phyloP scores from a whole-genome alignment of 768 basidiomycete species.

The Kwoniella heveanensis region DNA sequence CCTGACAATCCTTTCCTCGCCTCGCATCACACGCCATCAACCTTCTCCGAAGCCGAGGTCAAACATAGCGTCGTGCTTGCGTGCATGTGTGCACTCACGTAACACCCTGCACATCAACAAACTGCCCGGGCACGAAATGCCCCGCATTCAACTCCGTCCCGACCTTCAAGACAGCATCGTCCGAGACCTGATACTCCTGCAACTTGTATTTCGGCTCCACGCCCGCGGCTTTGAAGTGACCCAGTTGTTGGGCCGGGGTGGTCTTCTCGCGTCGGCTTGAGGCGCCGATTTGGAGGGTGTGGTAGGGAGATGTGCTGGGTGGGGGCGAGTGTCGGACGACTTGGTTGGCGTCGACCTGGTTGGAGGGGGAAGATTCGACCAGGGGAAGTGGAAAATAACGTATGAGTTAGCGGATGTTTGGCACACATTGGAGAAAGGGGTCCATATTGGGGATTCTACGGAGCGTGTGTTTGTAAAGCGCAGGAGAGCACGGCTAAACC shows the following conservation, averaged over 20 bases:
- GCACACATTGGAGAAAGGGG: no score
- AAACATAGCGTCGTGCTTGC: no score
- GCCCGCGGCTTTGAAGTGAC: slow-evolving; percentile 82
- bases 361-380: not conserved
- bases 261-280: slow-evolving; percentile 72
- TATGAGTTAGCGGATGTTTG: no score
- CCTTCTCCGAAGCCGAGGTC: no score
- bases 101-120: slow-evolving; percentile 84
- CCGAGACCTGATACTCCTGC: slow-evolving; percentile 82
- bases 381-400: no score
- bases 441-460: no score
- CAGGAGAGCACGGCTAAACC: no score
- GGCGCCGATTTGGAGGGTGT: slow-evolving; percentile 91
- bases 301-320: slow-evolving; percentile 60
- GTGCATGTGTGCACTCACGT: slow-evolving; percentile 79
- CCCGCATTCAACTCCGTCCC: slow-evolving; percentile 86
- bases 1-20: no score
- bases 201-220: slow-evolving; percentile 78
- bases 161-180: slow-evolving; percentile 84
- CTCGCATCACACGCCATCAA: no score
- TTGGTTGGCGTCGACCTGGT: slow-evolving; percentile 57
- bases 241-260: slow-evolving; percentile 76
- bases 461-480: no score
- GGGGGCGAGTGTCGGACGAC: slow-evolving; percentile 54
- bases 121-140: slow-evolving; percentile 97